These are phyloP conservation scores for Penicillium daleae DNA, from an alignment of 495 filamentous ascomycete species.

Conservation along the genomic window DNA sequence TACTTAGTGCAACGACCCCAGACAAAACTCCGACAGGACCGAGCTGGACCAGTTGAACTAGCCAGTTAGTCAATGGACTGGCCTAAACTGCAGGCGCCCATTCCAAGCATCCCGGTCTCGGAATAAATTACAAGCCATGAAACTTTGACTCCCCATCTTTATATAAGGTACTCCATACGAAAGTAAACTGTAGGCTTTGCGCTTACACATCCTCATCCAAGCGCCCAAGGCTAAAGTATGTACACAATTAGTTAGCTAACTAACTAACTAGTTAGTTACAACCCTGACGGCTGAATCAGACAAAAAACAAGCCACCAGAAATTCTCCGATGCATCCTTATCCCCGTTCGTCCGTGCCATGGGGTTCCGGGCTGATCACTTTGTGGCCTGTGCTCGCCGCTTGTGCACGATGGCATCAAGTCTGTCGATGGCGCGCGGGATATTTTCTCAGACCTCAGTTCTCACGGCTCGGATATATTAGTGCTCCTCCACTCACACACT, in stretches of 20 bases:
- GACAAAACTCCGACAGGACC: constrained; percentile 4
- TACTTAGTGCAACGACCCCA: constrained; percentile 7
- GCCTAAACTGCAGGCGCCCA: constrained; percentile 1
- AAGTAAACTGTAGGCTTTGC: too few species aligned
- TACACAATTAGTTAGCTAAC: too few species aligned
- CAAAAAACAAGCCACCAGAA: constrained; percentile 7
- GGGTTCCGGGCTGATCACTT: constrained; percentile 12
- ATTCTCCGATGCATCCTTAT: constrained; percentile 27
- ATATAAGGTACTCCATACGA: too few species aligned
- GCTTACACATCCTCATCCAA: background rate
- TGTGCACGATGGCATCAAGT: constrained; percentile 34
- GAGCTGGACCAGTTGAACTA: background rate
- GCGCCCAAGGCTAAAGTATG: background rate
- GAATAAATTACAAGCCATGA: constrained; percentile 11
- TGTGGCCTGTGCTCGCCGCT: constrained; percentile 29
- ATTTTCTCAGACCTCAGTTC: background rate
- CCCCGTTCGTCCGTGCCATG: constrained; percentile 13
- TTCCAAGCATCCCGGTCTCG: background rate
- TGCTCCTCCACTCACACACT: background rate
- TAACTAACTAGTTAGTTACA: too few species aligned
- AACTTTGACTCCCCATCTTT: constrained; percentile 9
- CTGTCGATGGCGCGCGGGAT: constrained; percentile 16
- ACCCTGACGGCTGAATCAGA: background rate
- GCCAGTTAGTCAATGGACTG: background rate
- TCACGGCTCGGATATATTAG: constrained; percentile 20